These are phyloP conservation scores for Nannizzia gypsea DNA, from an alignment of 2,329 filamentous ascomycete species.

Conservation along the genomic window DNA sequence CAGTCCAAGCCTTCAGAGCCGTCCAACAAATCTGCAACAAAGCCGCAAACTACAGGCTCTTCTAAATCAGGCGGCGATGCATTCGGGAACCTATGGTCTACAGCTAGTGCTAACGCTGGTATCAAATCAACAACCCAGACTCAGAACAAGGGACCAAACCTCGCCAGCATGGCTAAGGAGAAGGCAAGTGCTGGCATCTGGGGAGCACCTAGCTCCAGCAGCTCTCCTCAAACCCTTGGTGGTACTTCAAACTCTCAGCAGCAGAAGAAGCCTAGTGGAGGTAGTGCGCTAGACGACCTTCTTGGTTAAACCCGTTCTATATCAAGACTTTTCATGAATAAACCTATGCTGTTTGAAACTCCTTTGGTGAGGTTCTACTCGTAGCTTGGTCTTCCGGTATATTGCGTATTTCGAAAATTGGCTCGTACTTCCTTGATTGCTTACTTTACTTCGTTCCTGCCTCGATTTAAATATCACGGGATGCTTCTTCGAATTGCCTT, in stretches of 20 bases:
- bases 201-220: conserved; percentile 56
- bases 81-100: conserved; percentile 74
- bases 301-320: conserved; percentile 22
- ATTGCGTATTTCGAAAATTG: neutral
- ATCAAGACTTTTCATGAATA: neutral
- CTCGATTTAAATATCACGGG: neutral
- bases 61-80: conserved; percentile 60
- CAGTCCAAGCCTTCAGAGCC: conserved; percentile 26
- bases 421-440: neutral
- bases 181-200: conserved; percentile 92
- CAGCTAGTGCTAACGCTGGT: conserved; percentile 55
- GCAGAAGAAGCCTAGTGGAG: conserved; percentile 21
- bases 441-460: neutral
- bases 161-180: conserved; percentile 95
- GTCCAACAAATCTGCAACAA: conserved; percentile 26
- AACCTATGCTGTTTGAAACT: neutral
- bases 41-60: conserved; percentile 30
- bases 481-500: neutral
- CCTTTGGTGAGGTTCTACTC: neutral
- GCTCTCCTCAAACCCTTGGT: conserved; percentile 30
- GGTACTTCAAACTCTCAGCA: conserved; percentile 16
- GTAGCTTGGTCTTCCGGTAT: neutral
- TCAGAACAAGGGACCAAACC: conserved; percentile 56
- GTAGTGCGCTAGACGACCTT: conserved; percentile 32
- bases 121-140: conserved; percentile 60